A percentile compares a stretch with the other conserved stretches of the same genome.
Conservation (phyloP, 202 grass and related monocot species). For the Brachypodium distachyon region DNA sequence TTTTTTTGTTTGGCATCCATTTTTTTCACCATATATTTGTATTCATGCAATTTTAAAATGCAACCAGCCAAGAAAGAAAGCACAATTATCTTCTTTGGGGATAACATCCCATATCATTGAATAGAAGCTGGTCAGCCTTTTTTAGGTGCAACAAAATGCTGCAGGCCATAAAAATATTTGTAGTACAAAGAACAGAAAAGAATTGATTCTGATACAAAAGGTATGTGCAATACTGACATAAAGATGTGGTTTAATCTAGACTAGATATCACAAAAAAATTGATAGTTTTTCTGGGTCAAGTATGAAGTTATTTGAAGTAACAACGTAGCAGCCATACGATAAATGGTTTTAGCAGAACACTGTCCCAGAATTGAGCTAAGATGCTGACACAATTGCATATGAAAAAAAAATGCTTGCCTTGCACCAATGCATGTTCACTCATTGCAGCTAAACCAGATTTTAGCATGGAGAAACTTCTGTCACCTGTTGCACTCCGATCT, state of each 20-base stretch:
- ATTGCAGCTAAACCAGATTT: constrained; percentile 20
- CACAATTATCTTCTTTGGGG: not conserved
- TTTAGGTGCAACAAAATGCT: not conserved
- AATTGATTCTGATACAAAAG: not conserved
- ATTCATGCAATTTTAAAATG: not conserved
- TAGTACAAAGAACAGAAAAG: not conserved
- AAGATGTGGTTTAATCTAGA: not conserved
- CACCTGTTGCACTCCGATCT: constrained; percentile 22
- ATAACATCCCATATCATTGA: not conserved
- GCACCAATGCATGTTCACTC: constrained; percentile 14
- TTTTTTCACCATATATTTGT: constrained; percentile 1
- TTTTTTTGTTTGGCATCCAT: not conserved
- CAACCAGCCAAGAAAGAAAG: not conserved
- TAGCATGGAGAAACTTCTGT: constrained; percentile 14
- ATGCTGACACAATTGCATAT: not conserved
- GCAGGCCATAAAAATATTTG: not conserved
- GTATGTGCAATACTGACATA: not conserved
- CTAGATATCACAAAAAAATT: not conserved
- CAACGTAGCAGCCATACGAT: not conserved
- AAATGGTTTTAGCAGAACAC: not conserved
- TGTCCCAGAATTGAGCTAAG: not conserved
- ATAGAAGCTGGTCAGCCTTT: not conserved
- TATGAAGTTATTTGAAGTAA: not conserved
- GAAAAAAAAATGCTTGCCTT: constrained; percentile 27
- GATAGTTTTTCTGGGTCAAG: not conserved